These are phyloP conservation scores for Imleria badia DNA, from an alignment of 768 basidiomycete genomes.

Conservation along the genomic window DNA sequence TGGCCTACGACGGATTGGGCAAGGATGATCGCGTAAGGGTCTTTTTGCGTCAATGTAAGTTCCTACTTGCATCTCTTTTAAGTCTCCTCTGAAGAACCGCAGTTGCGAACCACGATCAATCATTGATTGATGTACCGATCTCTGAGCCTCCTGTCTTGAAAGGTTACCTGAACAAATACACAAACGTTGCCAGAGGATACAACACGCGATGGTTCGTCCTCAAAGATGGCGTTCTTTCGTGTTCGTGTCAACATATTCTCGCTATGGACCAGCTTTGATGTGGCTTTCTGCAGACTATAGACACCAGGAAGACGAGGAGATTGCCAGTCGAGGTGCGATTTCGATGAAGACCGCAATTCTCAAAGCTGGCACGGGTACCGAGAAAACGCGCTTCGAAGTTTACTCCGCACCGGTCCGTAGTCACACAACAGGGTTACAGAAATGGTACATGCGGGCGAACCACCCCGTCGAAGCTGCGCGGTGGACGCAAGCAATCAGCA, in stretches of 20 bases:
- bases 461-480: conserved; percentile 88
- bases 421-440: conserved; percentile 49
- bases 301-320: conserved; percentile 84
- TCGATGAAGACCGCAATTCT: conserved; percentile 78
- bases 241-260: conserved; percentile 42
- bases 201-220: conserved; percentile 92
- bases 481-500: conserved; percentile 77
- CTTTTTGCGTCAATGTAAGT: conserved; percentile 81
- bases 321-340: conserved; percentile 85
- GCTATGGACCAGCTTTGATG: not conserved
- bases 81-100: conserved; percentile 2
- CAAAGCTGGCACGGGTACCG: conserved; percentile 47
- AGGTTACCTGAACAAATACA: conserved; percentile 89
- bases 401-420: conserved; percentile 56
- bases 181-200: conserved; percentile 89
- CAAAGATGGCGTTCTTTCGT: conserved; percentile 80
- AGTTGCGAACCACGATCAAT: conserved; percentile 83
- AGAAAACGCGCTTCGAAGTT: conserved; percentile 82
- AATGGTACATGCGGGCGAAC: conserved; percentile 82
- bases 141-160: conserved; percentile 61
- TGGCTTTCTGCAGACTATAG: conserved; percentile 57
- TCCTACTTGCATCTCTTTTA: not conserved
- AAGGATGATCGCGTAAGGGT: conserved; percentile 81
- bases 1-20: conserved; percentile 63
- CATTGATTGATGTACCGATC: conserved; percentile 52